These are phyloP conservation scores for Tetrahymena borealis DNA, from an alignment of 73 alveolate genomes.

Conservation along the genomic window DNA sequence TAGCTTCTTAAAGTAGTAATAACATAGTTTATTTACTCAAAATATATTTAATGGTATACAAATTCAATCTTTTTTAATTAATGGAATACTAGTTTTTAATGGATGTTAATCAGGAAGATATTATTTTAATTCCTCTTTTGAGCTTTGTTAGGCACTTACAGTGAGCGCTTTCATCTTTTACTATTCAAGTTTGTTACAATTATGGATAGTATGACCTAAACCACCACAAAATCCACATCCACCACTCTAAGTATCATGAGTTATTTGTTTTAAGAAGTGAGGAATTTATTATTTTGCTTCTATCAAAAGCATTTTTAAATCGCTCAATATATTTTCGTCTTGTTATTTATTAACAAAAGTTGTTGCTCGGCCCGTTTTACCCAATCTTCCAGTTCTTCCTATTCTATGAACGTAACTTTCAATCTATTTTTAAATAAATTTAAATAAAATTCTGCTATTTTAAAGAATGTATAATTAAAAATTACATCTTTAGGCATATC, in stretches of 20 bases:
- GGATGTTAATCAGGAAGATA: not conserved
- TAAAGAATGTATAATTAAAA: not conserved
- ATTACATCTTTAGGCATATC: conserved; percentile 77
- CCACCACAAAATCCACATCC: conserved; percentile 47
- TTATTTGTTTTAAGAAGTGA: not conserved
- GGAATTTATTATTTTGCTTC: conserved; percentile 20
- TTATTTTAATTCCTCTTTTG: not conserved
- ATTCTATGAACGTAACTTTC: conserved; percentile 52
- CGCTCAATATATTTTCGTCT: conserved; percentile 30
- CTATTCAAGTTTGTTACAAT: conserved; percentile 34
- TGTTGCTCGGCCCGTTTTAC: conserved; percentile 43
- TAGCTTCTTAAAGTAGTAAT: not conserved
- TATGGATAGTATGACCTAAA: conserved; percentile 39
- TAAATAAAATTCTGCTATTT: not conserved
- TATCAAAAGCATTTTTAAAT: conserved; percentile 15
- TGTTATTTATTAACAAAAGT: conserved; percentile 36
- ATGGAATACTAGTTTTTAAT: not conserved
- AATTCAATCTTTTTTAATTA: not conserved
- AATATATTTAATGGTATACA: not conserved
- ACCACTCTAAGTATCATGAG: conserved; percentile 33
- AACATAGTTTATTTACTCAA: not conserved
- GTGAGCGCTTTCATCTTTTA: conserved; percentile 33
- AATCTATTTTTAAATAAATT: conserved; percentile 10
- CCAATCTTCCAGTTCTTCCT: conserved; percentile 49
- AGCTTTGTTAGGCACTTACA: not conserved